These are phyloP conservation scores for Fusarium brevicatenulatum DNA, from an alignment of 2,329 filamentous ascomycete species.

Conservation along the genomic window DNA sequence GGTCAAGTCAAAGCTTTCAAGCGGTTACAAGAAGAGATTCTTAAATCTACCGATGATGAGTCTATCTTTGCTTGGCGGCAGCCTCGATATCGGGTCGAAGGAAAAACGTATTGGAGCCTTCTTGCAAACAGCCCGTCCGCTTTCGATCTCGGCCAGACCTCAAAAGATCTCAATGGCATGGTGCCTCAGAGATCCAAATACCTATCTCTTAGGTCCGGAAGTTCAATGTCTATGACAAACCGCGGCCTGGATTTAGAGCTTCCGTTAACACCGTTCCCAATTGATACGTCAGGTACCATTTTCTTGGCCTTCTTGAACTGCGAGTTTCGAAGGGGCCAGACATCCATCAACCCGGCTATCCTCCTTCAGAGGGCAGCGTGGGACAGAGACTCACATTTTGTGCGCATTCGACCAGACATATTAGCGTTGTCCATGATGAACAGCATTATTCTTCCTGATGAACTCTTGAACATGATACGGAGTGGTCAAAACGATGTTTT, in stretches of 20 bases:
- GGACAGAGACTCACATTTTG: conserved; percentile 44
- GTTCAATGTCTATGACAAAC: conserved; percentile 36
- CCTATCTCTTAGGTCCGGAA: conserved; percentile 36
- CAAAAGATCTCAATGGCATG: conserved; percentile 30
- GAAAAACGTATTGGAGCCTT: conserved; percentile 42
- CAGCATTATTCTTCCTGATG: conserved; percentile 40
- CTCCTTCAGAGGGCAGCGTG: conserved; percentile 45
- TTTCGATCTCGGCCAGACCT: conserved; percentile 37
- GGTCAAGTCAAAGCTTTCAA: conserved; percentile 44
- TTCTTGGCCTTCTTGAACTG: conserved; percentile 46
- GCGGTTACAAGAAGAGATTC: conserved; percentile 45
- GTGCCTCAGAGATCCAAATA: conserved; percentile 39
- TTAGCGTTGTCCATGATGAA: conserved; percentile 43
- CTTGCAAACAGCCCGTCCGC: conserved; percentile 42
- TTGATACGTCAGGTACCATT: conserved; percentile 42
- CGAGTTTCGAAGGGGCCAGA: conserved; percentile 41
- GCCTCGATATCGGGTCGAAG: conserved; percentile 16
- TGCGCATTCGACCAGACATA: conserved; percentile 42
- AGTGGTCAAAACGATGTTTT: conserved; percentile 12
- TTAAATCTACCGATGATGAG: conserved; percentile 45
- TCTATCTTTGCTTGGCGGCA: conserved; percentile 45
- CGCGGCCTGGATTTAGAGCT: conserved; percentile 44
- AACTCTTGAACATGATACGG: conserved; percentile 33
- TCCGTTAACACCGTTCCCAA: conserved; percentile 42
- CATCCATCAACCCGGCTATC: conserved; percentile 39